Conservation (phyloP, 345 rosid species). For the Moringa oleifera region DNA sequence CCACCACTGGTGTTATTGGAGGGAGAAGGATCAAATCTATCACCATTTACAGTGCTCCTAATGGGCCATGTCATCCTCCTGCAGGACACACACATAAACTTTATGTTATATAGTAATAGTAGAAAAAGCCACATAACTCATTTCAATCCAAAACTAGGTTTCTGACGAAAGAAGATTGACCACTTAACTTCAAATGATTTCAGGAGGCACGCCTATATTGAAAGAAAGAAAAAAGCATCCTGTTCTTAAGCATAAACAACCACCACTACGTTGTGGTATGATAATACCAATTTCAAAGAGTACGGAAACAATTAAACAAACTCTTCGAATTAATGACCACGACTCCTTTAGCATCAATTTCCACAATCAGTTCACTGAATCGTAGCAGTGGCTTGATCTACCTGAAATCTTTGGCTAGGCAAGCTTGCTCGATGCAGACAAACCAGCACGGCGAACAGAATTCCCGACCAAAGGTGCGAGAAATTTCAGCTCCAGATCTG, state of each 20-base stretch:
- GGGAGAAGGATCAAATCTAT: slow-evolving; percentile 57
- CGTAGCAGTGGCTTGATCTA: slow-evolving; percentile 7
- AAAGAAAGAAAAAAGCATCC: no score
- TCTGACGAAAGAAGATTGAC: no score
- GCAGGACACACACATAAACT: slow-evolving; percentile 20
- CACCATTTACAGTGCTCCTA: slow-evolving; percentile 42
- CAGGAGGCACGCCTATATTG: no score
- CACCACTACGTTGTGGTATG: no score
- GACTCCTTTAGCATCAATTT: neutral
- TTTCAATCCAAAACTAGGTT: no score
- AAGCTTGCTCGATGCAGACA: slow-evolving; percentile 30
- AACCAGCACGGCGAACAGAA: slow-evolving; percentile 24
- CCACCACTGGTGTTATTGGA: slow-evolving; percentile 34
- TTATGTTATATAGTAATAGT: neutral
- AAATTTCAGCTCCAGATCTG: slow-evolving; percentile 23
- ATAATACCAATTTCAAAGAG: neutral
- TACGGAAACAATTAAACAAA: neutral
- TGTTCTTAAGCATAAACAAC: no score
- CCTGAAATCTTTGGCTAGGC: slow-evolving; percentile 32
- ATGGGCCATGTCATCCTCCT: slow-evolving; percentile 59
- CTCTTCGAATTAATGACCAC: neutral
- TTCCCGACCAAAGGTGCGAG: slow-evolving; percentile 33
- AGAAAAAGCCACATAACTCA: no score
- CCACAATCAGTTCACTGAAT: slow-evolving; percentile 2
- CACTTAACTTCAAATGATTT: no score